Conservation (phyloP, 2,329 filamentous ascomycete genomes). For the Pyrenochaeta sp. region DNA sequence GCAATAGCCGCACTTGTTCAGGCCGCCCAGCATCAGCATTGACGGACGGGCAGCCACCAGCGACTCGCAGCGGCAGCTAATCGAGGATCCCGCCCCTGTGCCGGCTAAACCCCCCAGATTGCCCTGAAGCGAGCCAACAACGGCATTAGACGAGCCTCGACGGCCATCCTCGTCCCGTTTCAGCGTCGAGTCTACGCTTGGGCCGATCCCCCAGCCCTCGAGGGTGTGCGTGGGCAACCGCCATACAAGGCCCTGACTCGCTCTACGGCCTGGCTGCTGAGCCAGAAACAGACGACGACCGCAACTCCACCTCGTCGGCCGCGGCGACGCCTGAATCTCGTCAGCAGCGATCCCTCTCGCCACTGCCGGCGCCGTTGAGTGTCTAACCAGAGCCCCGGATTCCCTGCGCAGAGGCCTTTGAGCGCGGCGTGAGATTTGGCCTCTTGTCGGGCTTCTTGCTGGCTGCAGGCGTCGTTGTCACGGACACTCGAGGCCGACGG, state of each 20-base stretch:
- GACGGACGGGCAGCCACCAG: conserved; percentile 36
- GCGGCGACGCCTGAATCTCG: conserved; percentile 17
- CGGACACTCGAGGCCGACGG: conserved; percentile 29
- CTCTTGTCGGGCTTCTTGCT: conserved; percentile 26
- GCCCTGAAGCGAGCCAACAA: conserved; percentile 48
- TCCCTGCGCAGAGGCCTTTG: conserved; percentile 28
- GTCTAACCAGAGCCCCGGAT: conserved; percentile 35
- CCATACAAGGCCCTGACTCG: conserved; percentile 15
- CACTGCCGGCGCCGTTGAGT: conserved; percentile 35
- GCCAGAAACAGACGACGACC: conserved; percentile 17
- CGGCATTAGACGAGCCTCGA: conserved; percentile 36
- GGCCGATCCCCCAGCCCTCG: conserved; percentile 18
- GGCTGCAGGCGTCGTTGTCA: conserved; percentile 19
- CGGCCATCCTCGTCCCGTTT: conserved; percentile 23
- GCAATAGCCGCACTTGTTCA: conserved; percentile 24
- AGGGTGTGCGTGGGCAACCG: too few species aligned
- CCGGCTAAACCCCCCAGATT: conserved; percentile 48
- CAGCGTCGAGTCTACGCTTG: conserved; percentile 21
- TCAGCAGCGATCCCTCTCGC: conserved; percentile 33
- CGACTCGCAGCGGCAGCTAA: conserved; percentile 46
- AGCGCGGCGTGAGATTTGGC: conserved; percentile 33
- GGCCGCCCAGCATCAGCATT: conserved; percentile 31
- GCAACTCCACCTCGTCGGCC: conserved; percentile 17
- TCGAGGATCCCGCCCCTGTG: conserved; percentile 45
- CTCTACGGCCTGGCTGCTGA: conserved; percentile 14